Conservation (phyloP, 768 basidiomycete genomes). For the Clavulina sp. region DNA sequence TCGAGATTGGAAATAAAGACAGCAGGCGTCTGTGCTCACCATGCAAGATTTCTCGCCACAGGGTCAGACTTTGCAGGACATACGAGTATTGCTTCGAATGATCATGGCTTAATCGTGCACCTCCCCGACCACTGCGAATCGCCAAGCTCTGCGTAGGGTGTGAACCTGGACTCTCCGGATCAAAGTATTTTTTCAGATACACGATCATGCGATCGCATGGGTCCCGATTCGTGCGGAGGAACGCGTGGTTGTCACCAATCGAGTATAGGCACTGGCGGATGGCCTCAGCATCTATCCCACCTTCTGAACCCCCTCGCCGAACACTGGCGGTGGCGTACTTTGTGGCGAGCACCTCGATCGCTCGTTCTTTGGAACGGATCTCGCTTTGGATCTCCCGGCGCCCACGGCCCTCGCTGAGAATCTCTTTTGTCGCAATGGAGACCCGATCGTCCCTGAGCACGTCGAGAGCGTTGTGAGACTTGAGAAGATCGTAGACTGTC, state of each 20-base stretch:
- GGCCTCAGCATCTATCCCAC: slow-evolving; percentile 39
- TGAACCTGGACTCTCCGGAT: slow-evolving; percentile 37
- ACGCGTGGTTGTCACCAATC: slow-evolving; percentile 82
- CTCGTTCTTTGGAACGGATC: slow-evolving; percentile 69
- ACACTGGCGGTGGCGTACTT: no score
- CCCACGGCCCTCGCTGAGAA: slow-evolving; percentile 49
- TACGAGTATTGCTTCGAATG: slow-evolving; percentile 74
- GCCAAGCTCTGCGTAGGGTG: slow-evolving; percentile 52
- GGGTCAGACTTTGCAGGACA: slow-evolving; percentile 68
- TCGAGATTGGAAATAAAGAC: slow-evolving; percentile 1
- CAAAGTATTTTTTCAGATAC: slow-evolving; percentile 60
- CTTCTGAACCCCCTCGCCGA: slow-evolving; percentile 17
- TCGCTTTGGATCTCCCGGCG: slow-evolving; percentile 70
- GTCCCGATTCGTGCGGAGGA: slow-evolving; percentile 64
- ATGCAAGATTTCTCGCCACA: slow-evolving; percentile 75
- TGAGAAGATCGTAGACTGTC: slow-evolving; percentile 52
- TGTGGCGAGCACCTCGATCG: slow-evolving; percentile 54
- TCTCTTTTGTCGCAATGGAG: slow-evolving; percentile 64
- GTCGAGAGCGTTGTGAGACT: slow-evolving; percentile 42
- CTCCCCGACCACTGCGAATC: slow-evolving; percentile 64
- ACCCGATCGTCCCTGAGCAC: slow-evolving; percentile 64
- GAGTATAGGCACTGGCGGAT: slow-evolving; percentile 62
- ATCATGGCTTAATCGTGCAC: slow-evolving; percentile 68
- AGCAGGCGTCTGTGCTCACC: slow-evolving; percentile 26
- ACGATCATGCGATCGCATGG: slow-evolving; percentile 74